phyloP scores from a whole-genome alignment of 1,284 basidiomycete genomes.

The Coniophora puteana region DNA sequence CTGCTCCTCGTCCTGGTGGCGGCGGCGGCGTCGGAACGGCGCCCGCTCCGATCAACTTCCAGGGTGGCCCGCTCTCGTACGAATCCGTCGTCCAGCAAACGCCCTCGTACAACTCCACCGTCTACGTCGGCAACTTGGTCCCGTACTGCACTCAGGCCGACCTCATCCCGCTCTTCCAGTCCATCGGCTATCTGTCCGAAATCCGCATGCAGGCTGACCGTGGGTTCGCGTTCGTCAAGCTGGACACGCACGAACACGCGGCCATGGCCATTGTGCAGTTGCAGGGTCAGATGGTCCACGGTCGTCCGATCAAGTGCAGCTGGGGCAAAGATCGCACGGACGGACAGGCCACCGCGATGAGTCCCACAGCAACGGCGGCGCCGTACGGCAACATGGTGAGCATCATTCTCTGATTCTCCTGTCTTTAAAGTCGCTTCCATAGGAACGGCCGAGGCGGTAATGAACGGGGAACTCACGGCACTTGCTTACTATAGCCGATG shows the following conservation, averaged over 20 bases:
- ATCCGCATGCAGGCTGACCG: slow-evolving; percentile 98
- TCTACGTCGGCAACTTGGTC: slow-evolving; percentile 98
- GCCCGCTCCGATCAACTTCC: slow-evolving; percentile 82
- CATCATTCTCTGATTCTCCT: slow-evolving; percentile 7
- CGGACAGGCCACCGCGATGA: slow-evolving; percentile 59
- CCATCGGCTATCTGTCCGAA: slow-evolving; percentile 96
- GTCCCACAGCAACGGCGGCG: slow-evolving; percentile 60
- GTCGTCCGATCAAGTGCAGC: slow-evolving; percentile 93
- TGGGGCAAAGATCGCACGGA: slow-evolving; percentile 96
- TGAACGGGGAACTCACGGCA: background rate
- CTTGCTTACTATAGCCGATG: slow-evolving; percentile 61
- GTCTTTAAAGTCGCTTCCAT: slow-evolving; percentile 9
- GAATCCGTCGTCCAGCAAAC: slow-evolving; percentile 88
- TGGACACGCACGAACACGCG: slow-evolving; percentile 96
- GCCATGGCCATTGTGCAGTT: slow-evolving; percentile 96
- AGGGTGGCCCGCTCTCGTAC: slow-evolving; percentile 83
- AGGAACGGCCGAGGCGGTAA: no score
- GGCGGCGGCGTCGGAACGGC: slow-evolving; percentile 50
- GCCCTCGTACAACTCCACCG: slow-evolving; percentile 89
- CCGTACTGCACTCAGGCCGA: slow-evolving; percentile 95
- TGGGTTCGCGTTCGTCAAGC: slow-evolving; percentile 97
- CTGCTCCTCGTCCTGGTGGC: slow-evolving; percentile 41
- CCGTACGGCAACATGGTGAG: slow-evolving; percentile 75
- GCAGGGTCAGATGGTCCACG: slow-evolving; percentile 93
- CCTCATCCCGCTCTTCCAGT: slow-evolving; percentile 94